Evolutionary conservation across 257 asterid genomes (phyloP).

Genomic region (Leptodermis oblonga): DNA sequence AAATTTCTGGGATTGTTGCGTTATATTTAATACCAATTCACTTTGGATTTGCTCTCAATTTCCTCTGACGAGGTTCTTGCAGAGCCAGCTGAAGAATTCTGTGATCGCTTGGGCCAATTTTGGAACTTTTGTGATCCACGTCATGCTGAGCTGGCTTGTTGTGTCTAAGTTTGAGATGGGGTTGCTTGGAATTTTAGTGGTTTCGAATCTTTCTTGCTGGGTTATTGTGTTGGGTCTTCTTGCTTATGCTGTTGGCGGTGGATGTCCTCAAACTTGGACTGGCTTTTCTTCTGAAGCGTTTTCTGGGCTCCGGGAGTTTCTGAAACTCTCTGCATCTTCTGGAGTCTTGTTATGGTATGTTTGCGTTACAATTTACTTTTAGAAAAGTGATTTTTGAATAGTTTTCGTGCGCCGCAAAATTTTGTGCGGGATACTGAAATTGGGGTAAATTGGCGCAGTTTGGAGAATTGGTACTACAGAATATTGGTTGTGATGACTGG

Average conservation of each 20-base stretch:
- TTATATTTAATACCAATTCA: conserved; percentile 63
- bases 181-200: conserved; percentile 46
- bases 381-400: too few species aligned
- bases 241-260: conserved; percentile 51
- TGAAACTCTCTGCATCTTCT: conserved; percentile 73
- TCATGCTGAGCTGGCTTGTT: conserved; percentile 46
- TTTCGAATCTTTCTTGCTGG: conserved; percentile 67
- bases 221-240: conserved; percentile 38
- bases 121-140: conserved; percentile 38
- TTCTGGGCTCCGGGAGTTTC: conserved; percentile 76
- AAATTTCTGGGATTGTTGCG: conserved; percentile 61
- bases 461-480: conserved; percentile 81
- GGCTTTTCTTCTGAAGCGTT: conserved; percentile 73
- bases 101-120: conserved; percentile 53
- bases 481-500: conserved; percentile 76
- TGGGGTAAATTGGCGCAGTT: too few species aligned
- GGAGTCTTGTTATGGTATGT: conserved; percentile 86
- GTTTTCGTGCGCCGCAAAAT: too few species aligned
- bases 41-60: conserved; percentile 62
- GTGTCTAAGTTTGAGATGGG: conserved; percentile 53
- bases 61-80: conserved; percentile 72
- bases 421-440: too few species aligned
- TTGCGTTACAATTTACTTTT: too few species aligned
- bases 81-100: conserved; percentile 72
- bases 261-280: conserved; percentile 72